phyloP scores from a whole-genome alignment of 441 rosid species.

The Omphalea diandra region DNA sequence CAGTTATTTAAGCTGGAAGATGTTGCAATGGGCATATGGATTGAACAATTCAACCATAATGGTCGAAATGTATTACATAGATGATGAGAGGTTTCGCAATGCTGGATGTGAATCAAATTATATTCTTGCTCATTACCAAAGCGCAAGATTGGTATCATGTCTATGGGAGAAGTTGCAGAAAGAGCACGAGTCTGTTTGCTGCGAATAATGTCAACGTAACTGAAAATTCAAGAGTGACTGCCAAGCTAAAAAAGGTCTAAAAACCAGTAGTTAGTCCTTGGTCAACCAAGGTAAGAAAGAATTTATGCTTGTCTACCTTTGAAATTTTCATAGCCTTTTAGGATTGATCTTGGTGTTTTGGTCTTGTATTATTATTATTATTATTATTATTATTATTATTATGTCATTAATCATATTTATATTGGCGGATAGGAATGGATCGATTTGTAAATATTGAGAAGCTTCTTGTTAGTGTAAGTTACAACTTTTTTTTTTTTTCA shows the following conservation, averaged over 20 bases:
- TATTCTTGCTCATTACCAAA: slow-evolving; percentile 85
- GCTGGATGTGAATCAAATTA: slow-evolving; percentile 69
- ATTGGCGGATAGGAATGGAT: background rate
- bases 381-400: too few relatives aligned
- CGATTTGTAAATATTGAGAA: background rate
- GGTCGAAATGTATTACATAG: slow-evolving; percentile 56
- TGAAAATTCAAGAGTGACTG: background rate
- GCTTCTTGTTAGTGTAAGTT: too few relatives aligned
- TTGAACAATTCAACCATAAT: slow-evolving; percentile 59
- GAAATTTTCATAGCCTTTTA: background rate
- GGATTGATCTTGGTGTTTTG: too few relatives aligned
- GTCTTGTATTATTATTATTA: too few relatives aligned
- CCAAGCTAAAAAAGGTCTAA: background rate
- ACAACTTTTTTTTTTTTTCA: too few relatives aligned
- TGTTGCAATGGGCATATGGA: slow-evolving; percentile 96
- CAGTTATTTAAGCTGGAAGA: slow-evolving; percentile 94
- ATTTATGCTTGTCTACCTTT: background rate
- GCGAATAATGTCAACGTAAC: slow-evolving; percentile 42
- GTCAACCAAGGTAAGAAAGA: background rate
- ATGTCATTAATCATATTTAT: too few relatives aligned
- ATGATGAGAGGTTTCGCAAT: slow-evolving; percentile 68
- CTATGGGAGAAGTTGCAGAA: slow-evolving; percentile 88
- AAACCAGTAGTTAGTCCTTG: too few relatives aligned
- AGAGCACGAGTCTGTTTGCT: slow-evolving; percentile 59
- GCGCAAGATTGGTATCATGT: slow-evolving; percentile 68